Conservation (phyloP, 257 asterid genomes). For the Cynanchum wilfordii region DNA sequence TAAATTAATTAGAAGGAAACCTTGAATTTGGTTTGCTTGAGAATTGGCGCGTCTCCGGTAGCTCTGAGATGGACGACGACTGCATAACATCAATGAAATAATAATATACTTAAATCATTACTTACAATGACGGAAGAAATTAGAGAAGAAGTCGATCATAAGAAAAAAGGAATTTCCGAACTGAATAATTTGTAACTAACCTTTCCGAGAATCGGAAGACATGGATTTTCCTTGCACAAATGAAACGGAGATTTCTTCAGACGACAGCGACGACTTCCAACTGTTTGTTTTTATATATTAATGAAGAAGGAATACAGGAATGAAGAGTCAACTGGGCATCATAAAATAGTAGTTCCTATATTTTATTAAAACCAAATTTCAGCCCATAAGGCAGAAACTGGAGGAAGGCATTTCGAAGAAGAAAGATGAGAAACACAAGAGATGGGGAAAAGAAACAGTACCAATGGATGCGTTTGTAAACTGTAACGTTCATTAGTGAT, state of each 20-base stretch:
- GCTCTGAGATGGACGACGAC: slow-evolving; percentile 94
- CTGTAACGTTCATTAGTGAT: slow-evolving; percentile 83
- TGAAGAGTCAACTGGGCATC: too few relatives aligned
- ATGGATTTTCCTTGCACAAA: slow-evolving; percentile 13
- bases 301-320: not conserved
- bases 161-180: too few relatives aligned
- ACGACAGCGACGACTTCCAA: too few relatives aligned
- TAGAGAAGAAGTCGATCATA: not conserved
- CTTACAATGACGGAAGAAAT: not conserved
- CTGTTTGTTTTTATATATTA: not conserved
- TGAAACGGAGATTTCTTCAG: not conserved
- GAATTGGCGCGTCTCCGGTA: slow-evolving; percentile 95
- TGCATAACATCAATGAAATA: slow-evolving; percentile 25
- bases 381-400: slow-evolving; percentile 18
- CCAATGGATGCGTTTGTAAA: slow-evolving; percentile 45
- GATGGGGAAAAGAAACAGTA: slow-evolving; percentile 18
- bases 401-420: slow-evolving; percentile 28
- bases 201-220: slow-evolving; percentile 64
- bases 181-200: slow-evolving; percentile 19
- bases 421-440: slow-evolving; percentile 22
- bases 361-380: too few relatives aligned
- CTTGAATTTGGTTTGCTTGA: slow-evolving; percentile 94
- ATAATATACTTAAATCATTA: not conserved
- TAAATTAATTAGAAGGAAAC: slow-evolving; percentile 24
- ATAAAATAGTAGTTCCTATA: too few relatives aligned